These are phyloP conservation scores for Sodiomyces alkalinus DNA, from an alignment of 2,329 filamentous ascomycete species.

Conservation along the genomic window DNA sequence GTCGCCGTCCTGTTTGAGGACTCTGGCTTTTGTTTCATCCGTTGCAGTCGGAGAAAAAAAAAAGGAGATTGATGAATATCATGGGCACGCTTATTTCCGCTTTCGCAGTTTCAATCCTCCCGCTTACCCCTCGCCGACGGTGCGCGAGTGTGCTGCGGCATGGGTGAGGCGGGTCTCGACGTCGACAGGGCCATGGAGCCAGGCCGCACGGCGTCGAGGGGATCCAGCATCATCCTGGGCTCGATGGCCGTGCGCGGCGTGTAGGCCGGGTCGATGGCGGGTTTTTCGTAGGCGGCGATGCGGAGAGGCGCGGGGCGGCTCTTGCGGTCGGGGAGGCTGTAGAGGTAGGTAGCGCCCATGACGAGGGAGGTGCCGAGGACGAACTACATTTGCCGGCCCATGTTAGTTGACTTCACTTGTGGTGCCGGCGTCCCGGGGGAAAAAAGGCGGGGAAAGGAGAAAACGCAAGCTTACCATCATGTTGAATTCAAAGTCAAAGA, in stretches of 20 bases:
- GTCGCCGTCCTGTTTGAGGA: too few relatives aligned
- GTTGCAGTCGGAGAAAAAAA: too few relatives aligned
- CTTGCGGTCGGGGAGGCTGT: conserved; percentile 51
- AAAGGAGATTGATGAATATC: too few relatives aligned
- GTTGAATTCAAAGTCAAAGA: conserved; percentile 69
- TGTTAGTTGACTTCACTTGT: conserved; percentile 6
- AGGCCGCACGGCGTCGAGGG: conserved; percentile 22
- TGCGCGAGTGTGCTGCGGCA: conserved; percentile 14
- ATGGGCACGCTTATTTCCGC: too few relatives aligned
- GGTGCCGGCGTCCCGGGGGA: conserved; percentile 2
- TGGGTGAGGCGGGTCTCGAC: conserved; percentile 31
- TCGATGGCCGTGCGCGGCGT: conserved; percentile 21
- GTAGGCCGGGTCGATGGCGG: conserved; percentile 34
- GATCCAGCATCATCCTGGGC: conserved; percentile 21
- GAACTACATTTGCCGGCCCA: conserved; percentile 59
- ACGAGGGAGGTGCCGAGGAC: conserved; percentile 66
- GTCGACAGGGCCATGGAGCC: conserved; percentile 24
- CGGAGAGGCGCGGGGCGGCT: conserved; percentile 49
- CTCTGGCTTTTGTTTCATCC: too few relatives aligned
- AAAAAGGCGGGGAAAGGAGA: conserved; percentile 8
- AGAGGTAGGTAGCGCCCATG: conserved; percentile 70
- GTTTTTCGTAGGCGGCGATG: conserved; percentile 67
- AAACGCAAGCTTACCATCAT: conserved; percentile 58
- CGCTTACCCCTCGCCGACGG: conserved; percentile 7
- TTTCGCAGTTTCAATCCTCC: too few relatives aligned